phyloP scores from a whole-genome alignment of 495 filamentous ascomycete genomes.

The Podospora pseudocomata region DNA sequence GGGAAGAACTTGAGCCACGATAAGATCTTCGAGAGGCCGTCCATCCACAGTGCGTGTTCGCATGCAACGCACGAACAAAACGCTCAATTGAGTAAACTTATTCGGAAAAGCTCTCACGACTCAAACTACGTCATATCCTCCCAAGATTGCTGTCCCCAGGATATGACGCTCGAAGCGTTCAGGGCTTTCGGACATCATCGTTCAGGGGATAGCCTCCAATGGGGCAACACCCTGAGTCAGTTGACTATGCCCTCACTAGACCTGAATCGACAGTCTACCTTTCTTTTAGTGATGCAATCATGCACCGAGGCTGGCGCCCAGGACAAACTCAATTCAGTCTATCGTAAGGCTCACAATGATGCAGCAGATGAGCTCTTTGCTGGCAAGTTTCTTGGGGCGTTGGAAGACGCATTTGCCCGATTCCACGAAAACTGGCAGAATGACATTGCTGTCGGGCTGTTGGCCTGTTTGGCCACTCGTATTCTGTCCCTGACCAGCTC shows the following conservation, averaged over 20 bases:
- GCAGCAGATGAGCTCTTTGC: slow-evolving; percentile 3
- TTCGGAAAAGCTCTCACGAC: slow-evolving; percentile 19
- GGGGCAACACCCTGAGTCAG: slow-evolving; percentile 53
- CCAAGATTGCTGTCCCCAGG: slow-evolving; percentile 40
- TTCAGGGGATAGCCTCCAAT: slow-evolving; percentile 48
- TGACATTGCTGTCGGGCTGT: slow-evolving; percentile 15
- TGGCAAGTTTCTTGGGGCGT: not conserved
- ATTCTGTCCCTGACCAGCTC: slow-evolving; percentile 17
- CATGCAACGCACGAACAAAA: slow-evolving; percentile 6
- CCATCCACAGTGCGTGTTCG: slow-evolving; percentile 14
- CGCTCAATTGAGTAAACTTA: slow-evolving; percentile 11
- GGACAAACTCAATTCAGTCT: not conserved
- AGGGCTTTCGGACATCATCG: slow-evolving; percentile 47
- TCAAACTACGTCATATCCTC: slow-evolving; percentile 47
- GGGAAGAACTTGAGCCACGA: not conserved
- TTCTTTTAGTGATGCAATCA: slow-evolving; percentile 47
- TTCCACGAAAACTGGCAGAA: slow-evolving; percentile 26
- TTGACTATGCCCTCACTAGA: slow-evolving; percentile 45
- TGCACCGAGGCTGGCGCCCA: slow-evolving; percentile 47
- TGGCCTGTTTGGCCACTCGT: slow-evolving; percentile 19
- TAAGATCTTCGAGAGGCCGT: not conserved
- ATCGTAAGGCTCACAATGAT: slow-evolving; percentile 11
- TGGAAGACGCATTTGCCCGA: slow-evolving; percentile 12
- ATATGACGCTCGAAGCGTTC: slow-evolving; percentile 50
- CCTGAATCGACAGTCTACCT: slow-evolving; percentile 45